Evolutionary conservation across 495 filamentous ascomycete genomes (phyloP).

Genomic region (Annulohypoxylon maeteangense): DNA sequence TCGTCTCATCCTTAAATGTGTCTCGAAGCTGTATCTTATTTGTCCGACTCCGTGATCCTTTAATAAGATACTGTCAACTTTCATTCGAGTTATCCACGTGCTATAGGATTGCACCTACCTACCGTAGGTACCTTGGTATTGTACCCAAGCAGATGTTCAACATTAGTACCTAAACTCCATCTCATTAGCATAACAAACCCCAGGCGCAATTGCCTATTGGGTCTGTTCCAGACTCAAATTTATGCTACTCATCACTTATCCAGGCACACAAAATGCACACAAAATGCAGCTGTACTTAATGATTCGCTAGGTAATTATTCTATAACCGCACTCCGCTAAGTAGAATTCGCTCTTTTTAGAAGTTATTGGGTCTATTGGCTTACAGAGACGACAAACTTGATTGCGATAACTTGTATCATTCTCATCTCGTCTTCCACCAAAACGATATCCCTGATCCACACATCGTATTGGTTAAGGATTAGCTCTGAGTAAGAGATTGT

Average conservation of each 20-base stretch:
- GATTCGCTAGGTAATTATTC: conserved; percentile 17
- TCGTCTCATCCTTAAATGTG: conserved; percentile 15
- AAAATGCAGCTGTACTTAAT: neutral
- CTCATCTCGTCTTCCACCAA: conserved; percentile 1
- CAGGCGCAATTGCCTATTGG: too few species aligned
- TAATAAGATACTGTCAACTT: conserved; percentile 4
- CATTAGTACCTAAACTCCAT: too few species aligned
- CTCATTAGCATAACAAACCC: too few species aligned
- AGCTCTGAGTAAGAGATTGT: conserved; percentile 20
- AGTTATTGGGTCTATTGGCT: neutral
- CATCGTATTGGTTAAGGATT: conserved; percentile 7
- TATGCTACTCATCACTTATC: conserved; percentile 18
- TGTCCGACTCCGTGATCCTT: conserved; percentile 35
- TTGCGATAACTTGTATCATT: conserved; percentile 4
- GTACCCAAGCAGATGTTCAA: neutral
- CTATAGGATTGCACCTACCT: conserved; percentile 20
- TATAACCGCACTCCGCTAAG: conserved; percentile 16
- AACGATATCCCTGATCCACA: conserved; percentile 10
- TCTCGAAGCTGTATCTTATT: conserved; percentile 22
- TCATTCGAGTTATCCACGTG: conserved; percentile 22
- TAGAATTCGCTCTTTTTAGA: neutral
- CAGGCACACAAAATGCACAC: neutral
- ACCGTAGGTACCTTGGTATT: too few species aligned
- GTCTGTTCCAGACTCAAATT: conserved; percentile 24
- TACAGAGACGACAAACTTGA: conserved; percentile 18